These are phyloP conservation scores for Fremontodendron californicum DNA, from an alignment of 345 rosid genomes.

Conservation along the genomic window DNA sequence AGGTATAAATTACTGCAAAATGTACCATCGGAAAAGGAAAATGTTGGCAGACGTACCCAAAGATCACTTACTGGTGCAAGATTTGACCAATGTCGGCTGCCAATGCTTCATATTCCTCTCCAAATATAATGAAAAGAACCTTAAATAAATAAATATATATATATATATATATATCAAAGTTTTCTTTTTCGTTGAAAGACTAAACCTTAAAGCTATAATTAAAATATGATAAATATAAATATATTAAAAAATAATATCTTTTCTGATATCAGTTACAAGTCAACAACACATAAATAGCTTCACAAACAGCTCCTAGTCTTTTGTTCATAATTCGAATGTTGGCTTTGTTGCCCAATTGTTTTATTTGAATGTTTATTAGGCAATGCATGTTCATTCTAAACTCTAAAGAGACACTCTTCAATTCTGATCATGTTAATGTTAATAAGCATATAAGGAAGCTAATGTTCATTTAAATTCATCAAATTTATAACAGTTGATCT, in stretches of 20 bases:
- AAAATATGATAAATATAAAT: too few relatives aligned
- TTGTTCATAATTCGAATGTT: background rate
- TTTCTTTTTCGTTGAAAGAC: background rate
- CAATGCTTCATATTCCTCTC: background rate
- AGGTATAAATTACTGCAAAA: background rate
- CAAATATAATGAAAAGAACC: slow-evolving; percentile 6
- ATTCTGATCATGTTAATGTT: background rate
- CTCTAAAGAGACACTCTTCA: background rate
- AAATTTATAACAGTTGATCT: background rate
- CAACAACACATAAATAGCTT: slow-evolving; percentile 7
- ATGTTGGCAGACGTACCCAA: slow-evolving; percentile 11
- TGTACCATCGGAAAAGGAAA: slow-evolving; percentile 1
- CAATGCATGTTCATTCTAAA: background rate
- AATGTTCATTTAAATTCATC: background rate
- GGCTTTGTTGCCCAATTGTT: background rate
- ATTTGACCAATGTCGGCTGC: slow-evolving; percentile 24
- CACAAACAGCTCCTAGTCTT: background rate
- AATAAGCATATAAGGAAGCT: background rate
- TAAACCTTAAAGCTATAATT: background rate
- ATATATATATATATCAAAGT: background rate
- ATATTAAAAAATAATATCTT: too few relatives aligned
- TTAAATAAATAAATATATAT: too few relatives aligned
- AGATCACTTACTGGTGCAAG: slow-evolving; percentile 3
- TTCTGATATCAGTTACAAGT: background rate
- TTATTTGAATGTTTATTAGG: background rate